phyloP scores from a whole-genome alignment of 2,329 filamentous ascomycete species.

The Microdochium trichocladiopsis region DNA sequence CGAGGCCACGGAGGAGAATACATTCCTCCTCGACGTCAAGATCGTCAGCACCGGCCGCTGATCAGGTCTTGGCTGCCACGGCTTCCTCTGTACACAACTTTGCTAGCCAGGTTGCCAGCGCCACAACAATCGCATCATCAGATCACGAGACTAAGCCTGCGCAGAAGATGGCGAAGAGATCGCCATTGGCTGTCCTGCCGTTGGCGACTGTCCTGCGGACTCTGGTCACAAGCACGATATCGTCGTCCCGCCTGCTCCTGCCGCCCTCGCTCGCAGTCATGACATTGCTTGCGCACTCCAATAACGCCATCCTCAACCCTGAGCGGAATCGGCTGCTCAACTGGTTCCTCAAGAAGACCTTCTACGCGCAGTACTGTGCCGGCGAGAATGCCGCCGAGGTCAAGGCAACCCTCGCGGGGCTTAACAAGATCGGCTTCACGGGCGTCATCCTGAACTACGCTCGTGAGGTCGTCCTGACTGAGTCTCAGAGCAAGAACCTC shows the following conservation, averaged over 20 bases:
- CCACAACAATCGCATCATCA: constrained; percentile 6
- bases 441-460: constrained; percentile 84
- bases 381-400: constrained; percentile 70
- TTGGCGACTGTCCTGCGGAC: constrained; percentile 61
- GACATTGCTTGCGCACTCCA: constrained; percentile 61
- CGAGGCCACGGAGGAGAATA: not conserved
- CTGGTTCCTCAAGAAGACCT: constrained; percentile 68
- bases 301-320: constrained; percentile 59
- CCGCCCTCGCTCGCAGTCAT: constrained; percentile 63
- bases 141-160: constrained; percentile 1
- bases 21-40: constrained; percentile 10
- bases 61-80: constrained; percentile 8
- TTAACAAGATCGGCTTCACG: constrained; percentile 71
- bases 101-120: constrained; percentile 6
- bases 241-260: constrained; percentile 63
- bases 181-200: constrained; percentile 59
- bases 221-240: constrained; percentile 61
- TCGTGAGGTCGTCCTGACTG: constrained; percentile 67
- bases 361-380: constrained; percentile 88
- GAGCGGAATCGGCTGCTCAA: constrained; percentile 69
- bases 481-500: constrained; percentile 40
- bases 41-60: constrained; percentile 10
- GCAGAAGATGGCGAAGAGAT: constrained; percentile 9
- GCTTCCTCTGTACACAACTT: constrained; percentile 3
- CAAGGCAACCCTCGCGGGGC: constrained; percentile 49